Conservation (phyloP, 208 protist genomes). For the Paratrypanosoma confusum region DNA sequence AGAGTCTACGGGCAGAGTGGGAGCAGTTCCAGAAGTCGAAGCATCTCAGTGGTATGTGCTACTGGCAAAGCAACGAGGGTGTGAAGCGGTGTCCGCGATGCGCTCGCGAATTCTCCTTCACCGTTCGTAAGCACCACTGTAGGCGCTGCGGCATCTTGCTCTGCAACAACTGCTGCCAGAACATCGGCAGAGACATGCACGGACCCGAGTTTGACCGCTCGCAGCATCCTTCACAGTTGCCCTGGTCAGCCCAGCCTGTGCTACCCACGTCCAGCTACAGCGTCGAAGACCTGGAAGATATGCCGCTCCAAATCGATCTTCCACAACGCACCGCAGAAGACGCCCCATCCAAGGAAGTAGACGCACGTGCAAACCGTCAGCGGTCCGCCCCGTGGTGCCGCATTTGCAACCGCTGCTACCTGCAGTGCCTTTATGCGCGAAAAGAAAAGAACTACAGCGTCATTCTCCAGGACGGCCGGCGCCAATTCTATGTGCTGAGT, state of each 20-base stretch:
- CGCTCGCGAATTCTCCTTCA: slow-evolving; percentile 25
- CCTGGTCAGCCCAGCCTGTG: no score
- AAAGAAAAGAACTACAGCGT: slow-evolving; percentile 27
- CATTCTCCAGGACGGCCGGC: slow-evolving; percentile 43
- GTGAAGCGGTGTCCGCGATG: slow-evolving; percentile 30
- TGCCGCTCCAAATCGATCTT: no score
- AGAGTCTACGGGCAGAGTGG: slow-evolving; percentile 2
- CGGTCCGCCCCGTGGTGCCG: slow-evolving; percentile 16
- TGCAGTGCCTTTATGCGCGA: slow-evolving; percentile 41
- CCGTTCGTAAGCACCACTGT: slow-evolving; percentile 47
- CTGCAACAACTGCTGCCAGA: slow-evolving; percentile 48
- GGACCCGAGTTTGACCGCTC: slow-evolving; percentile 7
- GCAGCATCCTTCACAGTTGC: no score
- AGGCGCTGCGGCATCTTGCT: slow-evolving; percentile 54
- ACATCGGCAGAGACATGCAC: slow-evolving; percentile 49
- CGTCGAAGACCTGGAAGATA: no score
- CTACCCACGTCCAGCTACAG: no score
- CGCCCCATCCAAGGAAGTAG: background rate
- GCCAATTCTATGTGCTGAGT: slow-evolving; percentile 45
- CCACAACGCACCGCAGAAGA: background rate
- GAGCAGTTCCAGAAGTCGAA: background rate
- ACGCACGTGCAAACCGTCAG: background rate
- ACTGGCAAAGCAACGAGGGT: slow-evolving; percentile 45
- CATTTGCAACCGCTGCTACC: slow-evolving; percentile 45
- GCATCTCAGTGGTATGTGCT: slow-evolving; percentile 1